These are phyloP conservation scores for Yamadazyma paraphyllophila DNA, from an alignment of 805 yeast species.

Conservation along the genomic window DNA sequence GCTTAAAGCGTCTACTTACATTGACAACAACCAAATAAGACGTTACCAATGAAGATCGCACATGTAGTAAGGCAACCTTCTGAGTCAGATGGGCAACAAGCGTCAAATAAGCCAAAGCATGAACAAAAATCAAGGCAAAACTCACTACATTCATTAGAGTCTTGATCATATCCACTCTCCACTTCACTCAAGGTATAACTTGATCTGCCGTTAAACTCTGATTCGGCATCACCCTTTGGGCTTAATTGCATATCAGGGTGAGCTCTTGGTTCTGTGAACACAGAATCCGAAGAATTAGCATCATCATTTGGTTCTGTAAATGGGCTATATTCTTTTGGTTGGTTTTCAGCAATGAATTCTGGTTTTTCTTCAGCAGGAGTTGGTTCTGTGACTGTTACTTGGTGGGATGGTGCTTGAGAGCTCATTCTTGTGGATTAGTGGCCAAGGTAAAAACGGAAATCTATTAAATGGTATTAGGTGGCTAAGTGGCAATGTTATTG, in stretches of 20 bases:
- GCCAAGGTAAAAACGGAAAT: not conserved
- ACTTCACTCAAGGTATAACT: conserved; percentile 23
- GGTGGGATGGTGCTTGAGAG: not conserved
- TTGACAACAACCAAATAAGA: conserved; percentile 33
- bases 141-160: conserved; percentile 40
- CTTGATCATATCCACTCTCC: conserved; percentile 38
- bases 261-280: conserved; percentile 16
- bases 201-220: conserved; percentile 14
- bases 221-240: conserved; percentile 4
- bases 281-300: conserved; percentile 6
- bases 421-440: not conserved
- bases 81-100: conserved; percentile 41
- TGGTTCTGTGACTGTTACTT: conserved; percentile 12
- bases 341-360: conserved; percentile 6
- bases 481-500: no score
- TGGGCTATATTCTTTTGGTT: conserved; percentile 1
- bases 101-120: conserved; percentile 41
- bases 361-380: conserved; percentile 14
- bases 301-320: not conserved
- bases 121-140: conserved; percentile 36
- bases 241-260: conserved; percentile 15
- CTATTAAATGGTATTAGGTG: not conserved
- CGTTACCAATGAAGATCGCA: conserved; percentile 37
- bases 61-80: conserved; percentile 39
- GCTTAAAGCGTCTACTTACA: conserved; percentile 16